phyloP scores from a whole-genome alignment of 192 early-diverging fungal genomes.

The Chytriomyces confervae region DNA sequence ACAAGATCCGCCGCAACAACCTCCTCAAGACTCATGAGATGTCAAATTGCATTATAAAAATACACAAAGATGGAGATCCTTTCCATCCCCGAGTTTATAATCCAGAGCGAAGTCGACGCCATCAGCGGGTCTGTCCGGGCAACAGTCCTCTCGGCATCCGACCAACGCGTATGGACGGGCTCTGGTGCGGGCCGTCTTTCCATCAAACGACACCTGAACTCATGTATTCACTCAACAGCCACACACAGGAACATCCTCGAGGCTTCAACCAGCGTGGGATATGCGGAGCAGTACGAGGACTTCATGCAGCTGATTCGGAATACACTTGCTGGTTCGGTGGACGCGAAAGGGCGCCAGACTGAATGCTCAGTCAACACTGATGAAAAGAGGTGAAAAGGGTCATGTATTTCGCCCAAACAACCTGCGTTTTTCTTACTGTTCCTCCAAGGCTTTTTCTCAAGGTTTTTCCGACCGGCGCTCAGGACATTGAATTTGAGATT shows the following conservation, averaged over 20 bases:
- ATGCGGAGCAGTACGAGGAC: slow-evolving; percentile 10
- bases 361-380: slow-evolving; percentile 15
- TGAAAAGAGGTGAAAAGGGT: neutral
- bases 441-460: slow-evolving; percentile 10
- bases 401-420: neutral
- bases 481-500: slow-evolving; percentile 29
- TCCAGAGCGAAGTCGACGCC: slow-evolving; percentile 5
- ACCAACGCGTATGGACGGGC: slow-evolving; percentile 4
- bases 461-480: slow-evolving; percentile 9
- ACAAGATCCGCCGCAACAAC: neutral
- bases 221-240: neutral
- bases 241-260: slow-evolving; percentile 13
- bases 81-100: neutral
- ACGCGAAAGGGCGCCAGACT: slow-evolving; percentile 19
- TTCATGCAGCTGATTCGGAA: slow-evolving; percentile 8
- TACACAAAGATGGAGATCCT: slow-evolving; percentile 2
- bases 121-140: slow-evolving; percentile 6
- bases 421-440: neutral
- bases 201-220: neutral
- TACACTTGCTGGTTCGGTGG: slow-evolving; percentile 13
- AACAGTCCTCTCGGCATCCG: neutral
- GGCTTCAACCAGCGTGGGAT: neutral
- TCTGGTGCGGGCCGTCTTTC: neutral
- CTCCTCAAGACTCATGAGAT: neutral
- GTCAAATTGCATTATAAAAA: neutral